A percentile compares a stretch with the other conserved stretches of the same genome.
Conservation (phyloP, 768 basidiomycete genomes). For the Krasilnikovozyma curviuscula region DNA sequence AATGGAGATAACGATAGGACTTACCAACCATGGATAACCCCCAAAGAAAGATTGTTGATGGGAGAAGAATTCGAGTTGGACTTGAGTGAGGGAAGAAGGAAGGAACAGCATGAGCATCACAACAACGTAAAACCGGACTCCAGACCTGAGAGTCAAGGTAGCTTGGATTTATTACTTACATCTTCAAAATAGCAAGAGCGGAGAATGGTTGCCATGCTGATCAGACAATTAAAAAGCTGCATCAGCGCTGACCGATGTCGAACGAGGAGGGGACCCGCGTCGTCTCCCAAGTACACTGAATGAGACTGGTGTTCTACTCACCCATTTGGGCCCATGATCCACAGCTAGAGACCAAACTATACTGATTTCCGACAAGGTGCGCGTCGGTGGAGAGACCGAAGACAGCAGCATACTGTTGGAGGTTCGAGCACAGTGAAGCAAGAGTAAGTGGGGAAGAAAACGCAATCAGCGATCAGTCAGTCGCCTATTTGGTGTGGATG, state of each 20-base stretch:
- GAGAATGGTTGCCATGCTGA: conserved; percentile 17
- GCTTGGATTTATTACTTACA: too few species aligned
- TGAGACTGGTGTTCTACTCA: too few species aligned
- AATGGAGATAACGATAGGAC: too few species aligned
- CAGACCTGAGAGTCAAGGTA: conserved; percentile 14
- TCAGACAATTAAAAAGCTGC: background rate
- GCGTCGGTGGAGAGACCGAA: conserved; percentile 17
- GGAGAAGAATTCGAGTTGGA: conserved; percentile 8
- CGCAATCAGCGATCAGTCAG: background rate
- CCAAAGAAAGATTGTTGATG: conserved; percentile 15
- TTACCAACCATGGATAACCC: conserved; percentile 14
- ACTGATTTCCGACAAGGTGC: conserved; percentile 3
- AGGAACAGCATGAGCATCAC: too few species aligned
- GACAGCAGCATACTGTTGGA: conserved; percentile 18
- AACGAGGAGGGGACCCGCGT: background rate
- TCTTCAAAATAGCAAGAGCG: conserved; percentile 19
- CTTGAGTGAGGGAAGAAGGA: too few species aligned
- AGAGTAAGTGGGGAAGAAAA: background rate
- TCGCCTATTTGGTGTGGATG: too few species aligned
- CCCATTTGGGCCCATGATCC: too few species aligned
- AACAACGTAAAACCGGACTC: conserved; percentile 7
- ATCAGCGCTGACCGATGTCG: background rate
- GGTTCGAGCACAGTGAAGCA: conserved; percentile 9
- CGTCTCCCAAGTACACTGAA: conserved; percentile 15
- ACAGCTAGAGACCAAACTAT: background rate